Conservation (phyloP, 306 rosid species). For the Quercus robur region DNA sequence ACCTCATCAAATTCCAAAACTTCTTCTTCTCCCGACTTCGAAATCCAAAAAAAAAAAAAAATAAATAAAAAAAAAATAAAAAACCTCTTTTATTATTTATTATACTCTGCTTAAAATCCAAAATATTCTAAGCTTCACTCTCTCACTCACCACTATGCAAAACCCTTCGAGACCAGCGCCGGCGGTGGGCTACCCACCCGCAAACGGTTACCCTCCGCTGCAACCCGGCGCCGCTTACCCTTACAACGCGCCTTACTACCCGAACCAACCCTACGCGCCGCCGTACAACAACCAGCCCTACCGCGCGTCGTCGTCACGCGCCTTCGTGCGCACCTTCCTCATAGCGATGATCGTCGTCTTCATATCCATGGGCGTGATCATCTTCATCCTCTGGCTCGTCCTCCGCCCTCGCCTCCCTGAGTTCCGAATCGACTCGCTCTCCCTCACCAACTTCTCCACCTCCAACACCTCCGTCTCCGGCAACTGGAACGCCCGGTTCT, state of each 20-base stretch:
- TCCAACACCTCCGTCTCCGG: conserved; percentile 45
- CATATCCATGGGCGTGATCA: conserved; percentile 41
- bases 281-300: conserved; percentile 28
- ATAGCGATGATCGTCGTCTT: conserved; percentile 53
- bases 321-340: conserved; percentile 59
- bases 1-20: no score
- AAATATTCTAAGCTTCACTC: background rate
- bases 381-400: conserved; percentile 71
- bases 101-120: no score
- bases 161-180: conserved; percentile 72
- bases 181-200: conserved; percentile 79
- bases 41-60: no score
- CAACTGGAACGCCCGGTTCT: conserved; percentile 49
- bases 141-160: conserved; percentile 26
- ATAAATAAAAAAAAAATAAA: background rate
- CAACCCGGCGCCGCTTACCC: conserved; percentile 34
- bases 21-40: no score
- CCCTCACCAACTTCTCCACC: conserved; percentile 48
- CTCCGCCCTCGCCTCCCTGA: conserved; percentile 77
- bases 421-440: conserved; percentile 44
- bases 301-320: conserved; percentile 29
- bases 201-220: conserved; percentile 30
- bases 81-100: no score
- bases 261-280: no score
- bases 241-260: conserved; percentile 33